Base-by-base conservation (phyloP, 1,284 basidiomycete species). In the Grifola frondosa region DNA sequence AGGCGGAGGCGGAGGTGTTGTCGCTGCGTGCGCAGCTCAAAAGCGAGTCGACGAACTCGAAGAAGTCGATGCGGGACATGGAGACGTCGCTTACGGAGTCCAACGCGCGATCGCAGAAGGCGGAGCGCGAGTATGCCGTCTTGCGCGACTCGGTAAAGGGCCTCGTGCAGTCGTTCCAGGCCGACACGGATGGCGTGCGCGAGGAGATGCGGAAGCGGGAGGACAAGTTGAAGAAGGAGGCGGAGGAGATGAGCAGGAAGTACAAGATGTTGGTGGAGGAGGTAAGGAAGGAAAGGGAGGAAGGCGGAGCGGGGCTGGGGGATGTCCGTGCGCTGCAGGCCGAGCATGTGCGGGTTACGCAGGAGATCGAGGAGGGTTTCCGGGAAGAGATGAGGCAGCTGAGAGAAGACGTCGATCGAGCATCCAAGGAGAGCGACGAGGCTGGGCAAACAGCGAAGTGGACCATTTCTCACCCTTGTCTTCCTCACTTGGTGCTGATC, bases 21-120 rank as follows among this genome's bases (percentile, higher is more conserved):
- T 55, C 74, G 16, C 68, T 89, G 9, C 87, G 84, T 62, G 52
- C 74, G 2, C 81, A 85, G 53, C 73, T 90, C 49, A 91, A 91
- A 65, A 66, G 71, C 19, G 88, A 90, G 59, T 81, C 83, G 2
- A 66, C 78, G 4, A 74, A 73, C 12, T 79, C 83, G 8, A 91
- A 90, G 64, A 87, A 86, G 61, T 68, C 79, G 0, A 58, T 89
- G 9, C 77, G 85, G 11, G 88, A 90, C 49, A 88, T 89, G 85
- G 87, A 89, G 60, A 45, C 74, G 4, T 68, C 81, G 4, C 71
- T 91, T 17, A 57, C 77, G 1, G 86, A 90, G 64, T 83, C 83
- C 1, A 84, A 83, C 0, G 75, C 85, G 4, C 66, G 85, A n/a
- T 86, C 85, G 17, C 81, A 84, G 59, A 87, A 86, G 64, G 79